These are phyloP conservation scores for Phellopilus nigrolimitatus DNA, from an alignment of 1,284 basidiomycete genomes.

Conservation along the genomic window DNA sequence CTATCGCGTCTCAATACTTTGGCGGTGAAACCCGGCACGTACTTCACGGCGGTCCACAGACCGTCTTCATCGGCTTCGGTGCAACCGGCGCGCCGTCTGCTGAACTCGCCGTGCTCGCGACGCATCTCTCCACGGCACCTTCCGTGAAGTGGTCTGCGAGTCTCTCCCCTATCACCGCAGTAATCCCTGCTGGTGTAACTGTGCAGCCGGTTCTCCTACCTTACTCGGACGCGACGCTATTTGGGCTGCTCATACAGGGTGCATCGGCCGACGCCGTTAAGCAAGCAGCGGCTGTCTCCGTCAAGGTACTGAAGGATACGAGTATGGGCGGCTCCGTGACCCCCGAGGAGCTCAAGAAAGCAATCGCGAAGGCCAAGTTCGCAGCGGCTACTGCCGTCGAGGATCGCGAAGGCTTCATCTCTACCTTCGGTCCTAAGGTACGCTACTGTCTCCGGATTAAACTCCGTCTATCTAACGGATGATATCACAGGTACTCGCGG, in stretches of 20 bases:
- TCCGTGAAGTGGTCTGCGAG: constrained; percentile 85
- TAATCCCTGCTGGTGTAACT: constrained; percentile 47
- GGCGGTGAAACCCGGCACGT: constrained; percentile 81
- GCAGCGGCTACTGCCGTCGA: constrained; percentile 68
- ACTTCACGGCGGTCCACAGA: constrained; percentile 59
- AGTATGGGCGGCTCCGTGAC: constrained; percentile 43
- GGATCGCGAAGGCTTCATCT: constrained; percentile 62
- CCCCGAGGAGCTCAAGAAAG: constrained; percentile 72
- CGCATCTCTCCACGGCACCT: constrained; percentile 67
- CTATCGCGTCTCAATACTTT: constrained; percentile 59
- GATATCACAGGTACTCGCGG: constrained; percentile 50
- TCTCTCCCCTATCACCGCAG: constrained; percentile 59
- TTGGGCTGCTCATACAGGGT: constrained; percentile 75
- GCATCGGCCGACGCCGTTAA: constrained; percentile 54
- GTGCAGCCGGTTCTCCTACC: constrained; percentile 74
- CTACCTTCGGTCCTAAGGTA: constrained; percentile 60
- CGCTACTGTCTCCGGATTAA: constrained; percentile 23
- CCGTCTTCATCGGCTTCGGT: constrained; percentile 82
- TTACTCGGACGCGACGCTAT: constrained; percentile 86
- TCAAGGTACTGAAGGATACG: constrained; percentile 62
- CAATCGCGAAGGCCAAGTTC: constrained; percentile 86
- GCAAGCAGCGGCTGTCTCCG: constrained; percentile 59
- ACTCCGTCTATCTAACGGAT: too few relatives aligned
- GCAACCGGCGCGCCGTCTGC: constrained; percentile 55
- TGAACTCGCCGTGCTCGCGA: constrained; percentile 73